These are phyloP conservation scores for Tolypocladium album DNA, from an alignment of 2,329 filamentous ascomycete species.

Conservation along the genomic window DNA sequence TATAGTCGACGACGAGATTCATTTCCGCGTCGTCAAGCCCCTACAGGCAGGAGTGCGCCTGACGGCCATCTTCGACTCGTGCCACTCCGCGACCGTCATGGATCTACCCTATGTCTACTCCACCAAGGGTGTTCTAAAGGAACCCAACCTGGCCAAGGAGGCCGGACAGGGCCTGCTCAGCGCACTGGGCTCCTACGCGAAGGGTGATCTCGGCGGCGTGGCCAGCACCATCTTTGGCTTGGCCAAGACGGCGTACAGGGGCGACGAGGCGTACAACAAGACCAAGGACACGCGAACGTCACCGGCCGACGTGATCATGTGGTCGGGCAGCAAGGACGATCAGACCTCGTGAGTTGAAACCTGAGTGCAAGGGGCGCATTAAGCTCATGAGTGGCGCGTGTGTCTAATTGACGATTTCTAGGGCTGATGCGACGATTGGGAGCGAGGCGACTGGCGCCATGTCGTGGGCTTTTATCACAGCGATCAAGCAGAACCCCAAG, in stretches of 20 bases:
- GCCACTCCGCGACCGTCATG: slow-evolving; percentile 67
- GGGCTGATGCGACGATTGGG: slow-evolving; percentile 80
- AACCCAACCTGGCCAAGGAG: slow-evolving; percentile 72
- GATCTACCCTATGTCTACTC: slow-evolving; percentile 74
- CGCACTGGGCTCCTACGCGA: slow-evolving; percentile 67
- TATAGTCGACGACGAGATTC: slow-evolving; percentile 72
- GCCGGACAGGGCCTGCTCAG: slow-evolving; percentile 61
- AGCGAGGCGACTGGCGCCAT: slow-evolving; percentile 92
- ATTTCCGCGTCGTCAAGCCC: slow-evolving; percentile 64
- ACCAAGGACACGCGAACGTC: slow-evolving; percentile 85
- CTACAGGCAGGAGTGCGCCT: slow-evolving; percentile 75
- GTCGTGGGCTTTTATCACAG: slow-evolving; percentile 93
- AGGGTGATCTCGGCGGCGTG: slow-evolving; percentile 75
- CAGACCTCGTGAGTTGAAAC: slow-evolving; percentile 57
- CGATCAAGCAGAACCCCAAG: slow-evolving; percentile 84
- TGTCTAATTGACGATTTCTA: slow-evolving; percentile 20
- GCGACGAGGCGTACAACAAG: slow-evolving; percentile 68
- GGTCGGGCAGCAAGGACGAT: slow-evolving; percentile 90
- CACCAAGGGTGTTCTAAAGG: slow-evolving; percentile 69
- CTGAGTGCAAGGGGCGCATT: no score
- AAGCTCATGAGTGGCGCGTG: background rate
- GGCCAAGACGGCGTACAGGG: slow-evolving; percentile 76
- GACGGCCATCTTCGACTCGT: slow-evolving; percentile 74
- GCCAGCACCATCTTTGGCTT: slow-evolving; percentile 70
- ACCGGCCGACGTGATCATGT: slow-evolving; percentile 93